phyloP scores from a whole-genome alignment of 768 basidiomycete genomes.

The Dentipellis fragilis region DNA sequence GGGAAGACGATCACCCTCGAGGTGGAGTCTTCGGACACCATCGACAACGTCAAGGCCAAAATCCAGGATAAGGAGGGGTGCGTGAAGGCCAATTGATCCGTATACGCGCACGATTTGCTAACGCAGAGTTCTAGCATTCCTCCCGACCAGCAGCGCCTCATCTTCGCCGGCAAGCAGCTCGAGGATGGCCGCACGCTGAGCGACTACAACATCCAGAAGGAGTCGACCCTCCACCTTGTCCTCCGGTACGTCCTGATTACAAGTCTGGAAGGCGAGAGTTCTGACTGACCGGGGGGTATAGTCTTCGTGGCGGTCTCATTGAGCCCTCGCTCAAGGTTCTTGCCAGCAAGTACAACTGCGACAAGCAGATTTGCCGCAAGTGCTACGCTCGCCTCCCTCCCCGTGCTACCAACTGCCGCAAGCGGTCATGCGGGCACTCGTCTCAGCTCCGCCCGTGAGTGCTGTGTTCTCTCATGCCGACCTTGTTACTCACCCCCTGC shows the following conservation, averaged over 20 bases:
- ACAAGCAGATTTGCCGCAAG: conserved; percentile 99
- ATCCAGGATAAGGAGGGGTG: conserved; percentile 75
- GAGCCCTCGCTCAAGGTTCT: conserved; percentile 98
- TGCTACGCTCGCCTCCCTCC: conserved; percentile 99
- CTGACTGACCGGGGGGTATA: conserved; percentile 20
- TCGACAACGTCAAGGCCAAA: conserved; percentile 89
- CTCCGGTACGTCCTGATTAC: conserved; percentile 55
- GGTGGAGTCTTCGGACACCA: conserved; percentile 94
- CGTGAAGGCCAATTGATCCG: conserved; percentile 5
- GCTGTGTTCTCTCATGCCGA: conserved; percentile 22
- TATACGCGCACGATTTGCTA: neutral
- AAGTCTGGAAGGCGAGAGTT: neutral
- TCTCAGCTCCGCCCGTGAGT: conserved; percentile 80
- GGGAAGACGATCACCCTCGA: conserved; percentile 98
- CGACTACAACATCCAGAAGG: conserved; percentile 98
- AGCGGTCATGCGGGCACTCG: conserved; percentile 85
- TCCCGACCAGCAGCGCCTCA: conserved; percentile 90
- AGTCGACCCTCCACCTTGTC: conserved; percentile 95
- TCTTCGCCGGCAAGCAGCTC: conserved; percentile 97
- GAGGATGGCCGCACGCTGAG: conserved; percentile 95
- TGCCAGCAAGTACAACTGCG: conserved; percentile 96
- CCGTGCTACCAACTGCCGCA: conserved; percentile 98
- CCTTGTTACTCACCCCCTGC: conserved; percentile 3
- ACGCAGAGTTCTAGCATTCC: conserved; percentile 49
- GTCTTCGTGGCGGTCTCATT: conserved; percentile 96